phyloP scores from a whole-genome alignment of 495 filamentous ascomycete species.

The Aspergillus baeticus region DNA sequence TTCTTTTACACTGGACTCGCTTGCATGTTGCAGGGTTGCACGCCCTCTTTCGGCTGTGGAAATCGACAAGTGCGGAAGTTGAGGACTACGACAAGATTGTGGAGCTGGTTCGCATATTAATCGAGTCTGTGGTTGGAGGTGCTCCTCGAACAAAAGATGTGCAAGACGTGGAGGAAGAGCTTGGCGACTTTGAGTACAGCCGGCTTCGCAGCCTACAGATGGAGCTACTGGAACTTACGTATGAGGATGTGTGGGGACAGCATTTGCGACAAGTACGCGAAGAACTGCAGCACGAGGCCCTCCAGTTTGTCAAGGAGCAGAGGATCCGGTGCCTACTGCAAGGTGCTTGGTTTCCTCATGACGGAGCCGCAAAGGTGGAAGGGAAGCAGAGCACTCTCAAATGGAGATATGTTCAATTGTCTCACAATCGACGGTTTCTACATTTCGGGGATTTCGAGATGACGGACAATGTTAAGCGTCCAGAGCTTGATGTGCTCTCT shows the following conservation, averaged over 20 bases:
- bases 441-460: slow-evolving; percentile 87
- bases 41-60: slow-evolving; percentile 91
- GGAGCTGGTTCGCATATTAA: slow-evolving; percentile 84
- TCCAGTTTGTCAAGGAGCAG: slow-evolving; percentile 96
- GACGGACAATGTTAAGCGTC: slow-evolving; percentile 56
- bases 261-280: slow-evolving; percentile 90
- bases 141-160: slow-evolving; percentile 83
- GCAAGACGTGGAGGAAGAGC: slow-evolving; percentile 82
- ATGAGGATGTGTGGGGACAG: slow-evolving; percentile 91
- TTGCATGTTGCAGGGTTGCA: slow-evolving; percentile 89
- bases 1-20: slow-evolving; percentile 93
- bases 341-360: slow-evolving; percentile 85
- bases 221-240: slow-evolving; percentile 85
- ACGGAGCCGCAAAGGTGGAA: slow-evolving; percentile 36
- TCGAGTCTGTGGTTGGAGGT: slow-evolving; percentile 87
- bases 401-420: slow-evolving; percentile 84
- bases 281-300: slow-evolving; percentile 84
- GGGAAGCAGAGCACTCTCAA: slow-evolving; percentile 38
- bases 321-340: slow-evolving; percentile 87
- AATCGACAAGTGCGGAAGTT: slow-evolving; percentile 73
- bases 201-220: slow-evolving; percentile 87
- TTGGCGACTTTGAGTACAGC: slow-evolving; percentile 76
- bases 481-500: slow-evolving; percentile 68
- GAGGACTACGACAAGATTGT: slow-evolving; percentile 92
- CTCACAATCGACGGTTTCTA: slow-evolving; percentile 85